phyloP scores from a whole-genome alignment of 345 rosid genomes.

The Lumnitzera racemosa region DNA sequence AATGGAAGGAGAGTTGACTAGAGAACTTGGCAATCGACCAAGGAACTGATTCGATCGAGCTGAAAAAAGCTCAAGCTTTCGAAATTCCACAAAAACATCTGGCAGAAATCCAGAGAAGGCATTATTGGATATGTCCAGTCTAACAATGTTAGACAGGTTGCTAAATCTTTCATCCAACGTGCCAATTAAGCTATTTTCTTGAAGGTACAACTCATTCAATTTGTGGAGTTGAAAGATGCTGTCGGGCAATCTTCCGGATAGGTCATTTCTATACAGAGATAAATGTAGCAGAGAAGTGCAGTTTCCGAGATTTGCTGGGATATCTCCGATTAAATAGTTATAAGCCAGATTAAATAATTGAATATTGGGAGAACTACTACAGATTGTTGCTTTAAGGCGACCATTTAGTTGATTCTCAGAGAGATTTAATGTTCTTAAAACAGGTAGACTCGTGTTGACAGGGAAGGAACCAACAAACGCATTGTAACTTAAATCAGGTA shows the following conservation, averaged over 20 bases:
- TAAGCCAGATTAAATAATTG: constrained; percentile 9
- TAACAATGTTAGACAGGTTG: constrained; percentile 4
- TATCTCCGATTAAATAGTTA: constrained; percentile 9
- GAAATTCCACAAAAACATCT: constrained; percentile 4
- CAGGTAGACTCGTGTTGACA: constrained; percentile 1
- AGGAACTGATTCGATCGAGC: constrained; percentile 3
- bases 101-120: constrained; percentile 4
- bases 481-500: constrained; percentile 12
- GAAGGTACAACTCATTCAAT: constrained; percentile 2
- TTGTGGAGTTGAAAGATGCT: constrained; percentile 5
- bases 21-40: constrained; percentile 5
- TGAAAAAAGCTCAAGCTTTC: constrained; percentile 5
- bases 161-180: neutral
- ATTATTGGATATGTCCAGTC: constrained; percentile 7
- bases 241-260: constrained; percentile 5
- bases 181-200: constrained; percentile 4
- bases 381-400: constrained; percentile 4
- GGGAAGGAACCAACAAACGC: constrained; percentile 9
- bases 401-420: constrained; percentile 11
- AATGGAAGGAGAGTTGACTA: constrained; percentile 6
- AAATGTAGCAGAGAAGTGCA: constrained; percentile 14
- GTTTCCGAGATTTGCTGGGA: neutral
- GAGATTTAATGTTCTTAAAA: constrained; percentile 3
- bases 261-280: constrained; percentile 4
- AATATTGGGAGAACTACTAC: constrained; percentile 6